These are phyloP conservation scores for Vanrija sp. DNA, from an alignment of 1,284 basidiomycete species.

Conservation along the genomic window DNA sequence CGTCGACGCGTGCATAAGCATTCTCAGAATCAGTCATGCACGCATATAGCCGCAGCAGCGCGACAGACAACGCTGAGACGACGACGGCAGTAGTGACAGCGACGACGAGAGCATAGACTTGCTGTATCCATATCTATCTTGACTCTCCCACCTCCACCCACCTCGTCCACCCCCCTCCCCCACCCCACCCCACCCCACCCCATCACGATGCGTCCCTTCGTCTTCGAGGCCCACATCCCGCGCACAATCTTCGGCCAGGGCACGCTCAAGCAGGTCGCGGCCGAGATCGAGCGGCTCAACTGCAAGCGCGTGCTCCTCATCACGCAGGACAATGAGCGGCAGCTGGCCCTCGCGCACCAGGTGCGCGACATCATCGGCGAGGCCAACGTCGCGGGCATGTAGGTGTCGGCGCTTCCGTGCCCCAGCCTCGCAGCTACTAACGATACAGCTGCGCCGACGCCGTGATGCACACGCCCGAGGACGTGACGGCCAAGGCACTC, in stretches of 20 bases:
- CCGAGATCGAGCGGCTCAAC: slow-evolving; percentile 46
- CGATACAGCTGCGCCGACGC: slow-evolving; percentile 41
- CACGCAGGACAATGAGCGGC: slow-evolving; percentile 27
- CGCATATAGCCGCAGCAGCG: no score
- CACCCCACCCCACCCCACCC: not conserved
- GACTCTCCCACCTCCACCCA: no score
- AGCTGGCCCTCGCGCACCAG: slow-evolving; percentile 27
- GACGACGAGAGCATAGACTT: no score
- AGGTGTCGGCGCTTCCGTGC: slow-evolving; percentile 10
- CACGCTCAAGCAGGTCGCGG: slow-evolving; percentile 45
- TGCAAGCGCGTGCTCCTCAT: slow-evolving; percentile 47
- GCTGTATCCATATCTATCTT: no score
- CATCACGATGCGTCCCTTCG: slow-evolving; percentile 8
- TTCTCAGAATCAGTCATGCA: no score
- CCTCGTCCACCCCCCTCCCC: slow-evolving; percentile 47
- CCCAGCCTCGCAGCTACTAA: not conserved
- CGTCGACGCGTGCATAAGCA: no score
- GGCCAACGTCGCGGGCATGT: slow-evolving; percentile 29
- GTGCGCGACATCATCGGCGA: slow-evolving; percentile 35
- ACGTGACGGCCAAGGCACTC: slow-evolving; percentile 47
- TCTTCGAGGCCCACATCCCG: slow-evolving; percentile 39
- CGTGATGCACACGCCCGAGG: slow-evolving; percentile 53
- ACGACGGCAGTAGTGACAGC: no score
- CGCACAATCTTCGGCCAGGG: slow-evolving; percentile 52
- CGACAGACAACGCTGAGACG: no score